phyloP scores from a whole-genome alignment of 768 basidiomycete genomes.

The Gyrodon lividus region DNA sequence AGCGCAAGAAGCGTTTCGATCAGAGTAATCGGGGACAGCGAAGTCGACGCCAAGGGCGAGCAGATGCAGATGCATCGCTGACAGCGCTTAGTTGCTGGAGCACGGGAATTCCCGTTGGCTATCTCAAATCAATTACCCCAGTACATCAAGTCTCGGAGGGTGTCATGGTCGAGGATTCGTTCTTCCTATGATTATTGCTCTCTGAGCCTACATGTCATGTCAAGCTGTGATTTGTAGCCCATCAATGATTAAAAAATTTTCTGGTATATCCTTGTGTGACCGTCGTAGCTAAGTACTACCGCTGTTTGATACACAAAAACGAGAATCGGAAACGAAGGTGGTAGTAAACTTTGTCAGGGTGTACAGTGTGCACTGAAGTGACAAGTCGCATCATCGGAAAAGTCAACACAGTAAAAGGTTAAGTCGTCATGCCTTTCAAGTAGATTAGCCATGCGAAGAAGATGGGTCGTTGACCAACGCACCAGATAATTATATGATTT shows the following conservation, averaged over 20 bases:
- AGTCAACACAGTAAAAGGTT: neutral
- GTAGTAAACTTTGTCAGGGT: neutral
- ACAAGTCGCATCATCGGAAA: too few species aligned
- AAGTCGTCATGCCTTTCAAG: constrained; percentile 24
- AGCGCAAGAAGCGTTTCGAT: neutral
- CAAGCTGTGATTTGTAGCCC: constrained; percentile 33
- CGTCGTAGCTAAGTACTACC: too few species aligned
- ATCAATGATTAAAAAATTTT: neutral
- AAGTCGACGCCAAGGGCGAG: neutral
- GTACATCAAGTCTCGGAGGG: constrained; percentile 32
- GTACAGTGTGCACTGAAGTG: neutral
- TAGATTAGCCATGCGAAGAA: neutral
- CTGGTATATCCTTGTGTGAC: neutral
- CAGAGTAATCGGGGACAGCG: constrained; percentile 2
- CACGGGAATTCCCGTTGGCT: constrained; percentile 27
- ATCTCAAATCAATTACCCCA: constrained; percentile 38
- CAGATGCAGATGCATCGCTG: constrained; percentile 3
- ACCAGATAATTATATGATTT: constrained; percentile 86
- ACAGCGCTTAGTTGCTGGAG: constrained; percentile 18
- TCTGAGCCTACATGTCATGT: constrained; percentile 35
- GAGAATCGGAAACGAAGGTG: neutral
- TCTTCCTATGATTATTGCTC: constrained; percentile 1
- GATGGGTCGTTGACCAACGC: constrained; percentile 6
- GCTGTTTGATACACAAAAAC: too few species aligned
- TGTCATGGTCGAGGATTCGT: constrained; percentile 3